Conservation (phyloP, 2,329 filamentous ascomycete genomes). For the Cyclaneusma minus region DNA sequence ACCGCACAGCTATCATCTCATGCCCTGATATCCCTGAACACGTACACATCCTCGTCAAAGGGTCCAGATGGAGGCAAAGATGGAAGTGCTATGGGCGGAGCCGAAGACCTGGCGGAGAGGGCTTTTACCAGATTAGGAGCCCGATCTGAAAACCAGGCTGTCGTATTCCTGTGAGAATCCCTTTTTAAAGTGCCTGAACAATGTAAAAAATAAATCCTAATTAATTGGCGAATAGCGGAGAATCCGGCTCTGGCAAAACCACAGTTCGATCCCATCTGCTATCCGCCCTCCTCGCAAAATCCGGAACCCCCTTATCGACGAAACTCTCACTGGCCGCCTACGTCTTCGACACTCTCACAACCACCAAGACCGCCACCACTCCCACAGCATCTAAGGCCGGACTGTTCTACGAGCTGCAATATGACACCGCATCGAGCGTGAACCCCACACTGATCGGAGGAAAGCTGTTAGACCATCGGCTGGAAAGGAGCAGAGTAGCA, state of each 20-base stretch:
- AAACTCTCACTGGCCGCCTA: slow-evolving; percentile 91
- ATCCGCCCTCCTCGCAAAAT: slow-evolving; percentile 72
- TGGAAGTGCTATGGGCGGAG: slow-evolving; percentile 81
- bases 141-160: slow-evolving; percentile 81
- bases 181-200: neutral
- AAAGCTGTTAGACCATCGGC: slow-evolving; percentile 82
- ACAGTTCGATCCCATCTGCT: slow-evolving; percentile 83
- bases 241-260: slow-evolving; percentile 92
- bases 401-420: slow-evolving; percentile 90
- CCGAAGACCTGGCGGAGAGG: slow-evolving; percentile 78
- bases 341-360: slow-evolving; percentile 90
- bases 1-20: slow-evolving; percentile 84
- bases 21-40: slow-evolving; percentile 84
- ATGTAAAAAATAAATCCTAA: slow-evolving; percentile 1
- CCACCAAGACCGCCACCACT: slow-evolving; percentile 91
- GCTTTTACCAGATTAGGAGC: slow-evolving; percentile 76
- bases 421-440: slow-evolving; percentile 74
- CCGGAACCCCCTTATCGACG: slow-evolving; percentile 80
- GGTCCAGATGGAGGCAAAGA: slow-evolving; percentile 83
- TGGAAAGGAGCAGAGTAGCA: slow-evolving; percentile 83
- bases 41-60: slow-evolving; percentile 77
- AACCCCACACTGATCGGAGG: slow-evolving; percentile 84
- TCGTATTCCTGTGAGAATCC: slow-evolving; percentile 72
- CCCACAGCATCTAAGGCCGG: slow-evolving; percentile 92
- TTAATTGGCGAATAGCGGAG: slow-evolving; percentile 46